A percentile compares a stretch with the other conserved stretches of the same genome.
Conservation (phyloP, 495 filamentous ascomycete species). For the Paragyromitra xinjiangensis region DNA sequence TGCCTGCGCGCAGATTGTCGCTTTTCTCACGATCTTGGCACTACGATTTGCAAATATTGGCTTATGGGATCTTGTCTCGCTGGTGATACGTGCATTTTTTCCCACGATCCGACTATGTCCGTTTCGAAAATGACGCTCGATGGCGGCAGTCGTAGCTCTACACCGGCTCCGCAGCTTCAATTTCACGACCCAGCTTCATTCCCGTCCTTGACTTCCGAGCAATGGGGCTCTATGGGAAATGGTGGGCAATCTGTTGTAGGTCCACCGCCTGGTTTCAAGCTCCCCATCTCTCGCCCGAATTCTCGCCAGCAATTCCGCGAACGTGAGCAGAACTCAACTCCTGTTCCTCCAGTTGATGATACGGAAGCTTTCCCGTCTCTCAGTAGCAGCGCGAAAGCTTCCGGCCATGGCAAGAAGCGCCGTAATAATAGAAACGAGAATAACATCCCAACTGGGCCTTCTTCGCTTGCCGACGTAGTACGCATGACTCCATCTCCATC, state of each 20-base stretch:
- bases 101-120: conserved; percentile 81
- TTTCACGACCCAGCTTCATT: conserved; percentile 91
- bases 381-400: conserved; percentile 79
- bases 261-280: conserved; percentile 71
- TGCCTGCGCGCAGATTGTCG: conserved; percentile 95
- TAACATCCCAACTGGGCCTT: conserved; percentile 74
- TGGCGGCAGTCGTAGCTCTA: conserved; percentile 57
- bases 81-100: conserved; percentile 94
- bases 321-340: conserved; percentile 61
- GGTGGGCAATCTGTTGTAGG: conserved; percentile 60
- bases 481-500: conserved; percentile 87
- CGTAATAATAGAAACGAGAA: conserved; percentile 57
- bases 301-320: conserved; percentile 84
- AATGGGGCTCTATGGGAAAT: conserved; percentile 66
- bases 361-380: conserved; percentile 95
- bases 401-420: conserved; percentile 73
- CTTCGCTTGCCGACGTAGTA: conserved; percentile 92
- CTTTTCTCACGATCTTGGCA: conserved; percentile 95
- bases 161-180: conserved; percentile 70
- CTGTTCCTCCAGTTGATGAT: conserved; percentile 85
- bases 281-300: conserved; percentile 80
- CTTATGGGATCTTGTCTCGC: conserved; percentile 95
- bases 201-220: conserved; percentile 76
- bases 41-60: conserved; percentile 99
- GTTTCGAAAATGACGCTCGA: conserved; percentile 60